These are phyloP conservation scores for Penicillium brasilianum DNA, from an alignment of 2,329 filamentous ascomycete species.

Conservation along the genomic window DNA sequence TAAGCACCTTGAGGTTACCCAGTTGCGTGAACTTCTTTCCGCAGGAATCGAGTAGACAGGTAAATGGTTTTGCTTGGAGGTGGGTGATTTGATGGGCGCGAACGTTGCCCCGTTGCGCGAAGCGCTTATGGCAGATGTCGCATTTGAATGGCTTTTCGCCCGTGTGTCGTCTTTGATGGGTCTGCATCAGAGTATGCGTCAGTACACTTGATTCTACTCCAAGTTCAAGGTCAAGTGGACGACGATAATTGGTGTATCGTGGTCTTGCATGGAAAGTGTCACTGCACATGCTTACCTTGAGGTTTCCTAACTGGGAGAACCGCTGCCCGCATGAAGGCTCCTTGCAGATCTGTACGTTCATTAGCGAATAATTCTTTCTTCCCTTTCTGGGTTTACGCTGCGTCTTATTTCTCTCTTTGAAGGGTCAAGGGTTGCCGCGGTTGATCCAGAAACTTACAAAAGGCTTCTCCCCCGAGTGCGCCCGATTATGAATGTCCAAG, in stretches of 20 bases:
- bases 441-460: conserved; percentile 67
- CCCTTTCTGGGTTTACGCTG: too few relatives aligned
- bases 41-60: conserved; percentile 81
- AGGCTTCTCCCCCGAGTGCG: conserved; percentile 88
- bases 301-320: conserved; percentile 89
- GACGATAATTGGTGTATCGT: not conserved
- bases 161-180: conserved; percentile 84
- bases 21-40: conserved; percentile 87
- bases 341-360: conserved; percentile 63
- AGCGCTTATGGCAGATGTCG: conserved; percentile 77
- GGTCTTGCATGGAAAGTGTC: not conserved
- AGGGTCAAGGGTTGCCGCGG: not conserved
- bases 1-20: conserved; percentile 94
- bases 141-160: conserved; percentile 85
- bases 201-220: not conserved
- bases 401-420: not conserved
- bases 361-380: conserved; percentile 8
- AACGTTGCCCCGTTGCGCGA: conserved; percentile 85
- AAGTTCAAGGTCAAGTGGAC: not conserved
- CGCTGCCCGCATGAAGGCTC: conserved; percentile 73
- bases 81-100: conserved; percentile 84
- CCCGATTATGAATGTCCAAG: conserved; percentile 83
- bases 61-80: conserved; percentile 75
- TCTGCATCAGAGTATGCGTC: conserved; percentile 56
- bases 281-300: conserved; percentile 65